Base-by-base conservation (phyloP, 2,329 filamentous ascomycete genomes). In the Clonostachys chloroleuca region DNA sequence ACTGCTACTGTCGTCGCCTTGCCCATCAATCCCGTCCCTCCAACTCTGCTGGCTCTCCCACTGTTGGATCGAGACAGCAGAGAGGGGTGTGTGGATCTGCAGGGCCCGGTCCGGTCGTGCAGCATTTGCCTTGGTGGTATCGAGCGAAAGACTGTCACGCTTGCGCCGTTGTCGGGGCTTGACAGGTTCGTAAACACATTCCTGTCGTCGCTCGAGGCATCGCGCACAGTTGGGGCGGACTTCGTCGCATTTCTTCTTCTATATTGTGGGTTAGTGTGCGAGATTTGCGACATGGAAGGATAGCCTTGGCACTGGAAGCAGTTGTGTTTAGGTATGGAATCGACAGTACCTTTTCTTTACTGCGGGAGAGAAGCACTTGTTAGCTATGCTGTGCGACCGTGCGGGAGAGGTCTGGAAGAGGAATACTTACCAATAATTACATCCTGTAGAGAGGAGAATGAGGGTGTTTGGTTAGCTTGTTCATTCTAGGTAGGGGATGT, bases 221-320 rank as follows among this genome's bases (percentile, higher is more conserved):
- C 77, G 74, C 18, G 70, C 64, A 54, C 77, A 80, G 42, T 66
- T 63, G 4, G 77, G 77, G 8, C 75, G 71, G 34, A 59, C 64
- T 58, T 80, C 77, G 55, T 80, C 74, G 54, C 77, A 80, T 62
- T 80, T 80, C 59, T 81, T 81, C 59, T 81, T 80, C 77, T 80
- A 50, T 51, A 30, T 30, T 30, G 24, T 10, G 33, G 9, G 30
- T 17, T 13, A 20, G 33, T 45, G 12, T 41, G 42, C 5, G 24
- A 30, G 24, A 9, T 30, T 30, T 30, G 18, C n/a, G 9, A 10
- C 34, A 13, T 9, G n/a, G 35, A 18, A 42, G 46, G 18, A 16
- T 33, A 20, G 14, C 13, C 24, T 13, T 6, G 5, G 13, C 12
- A 3, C 12, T 37, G 35, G n/a, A 30, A 30, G 24, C 24, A 3